Base-by-base conservation (phyloP, 192 early-diverging fungal species). In the Linnemannia elongata region DNA sequence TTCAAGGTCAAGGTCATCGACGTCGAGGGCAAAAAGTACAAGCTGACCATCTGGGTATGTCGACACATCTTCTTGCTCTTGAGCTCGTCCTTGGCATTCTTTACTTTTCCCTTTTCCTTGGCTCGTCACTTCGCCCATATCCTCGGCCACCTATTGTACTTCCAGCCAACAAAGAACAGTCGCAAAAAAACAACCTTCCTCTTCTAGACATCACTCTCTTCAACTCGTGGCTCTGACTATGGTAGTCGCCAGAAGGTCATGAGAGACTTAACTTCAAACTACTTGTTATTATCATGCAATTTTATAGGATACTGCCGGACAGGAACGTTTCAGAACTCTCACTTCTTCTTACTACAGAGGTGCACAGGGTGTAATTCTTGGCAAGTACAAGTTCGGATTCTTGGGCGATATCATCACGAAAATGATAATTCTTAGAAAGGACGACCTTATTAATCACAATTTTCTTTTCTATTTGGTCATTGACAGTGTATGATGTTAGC, bases 311-410 rank as follows among this genome's bases (percentile, higher is more conserved):
- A 99, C 99, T 3, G 99, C 99, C 17, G 99, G 99, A 54, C 99
- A 99, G 88, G 99, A 99, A 89, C 94, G 99, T 42, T 99, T 99
- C 90, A 88, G 99, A 60, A 99, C 99, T 1, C 90, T 99, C 72
- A 99, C 99, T 33, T 98, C 97, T 27, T 96, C 96, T 39, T 99
- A 99, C 88, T 99, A 99, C 82, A 93, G 98, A 49, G 98, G 98
- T 41, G 99, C 98, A 8, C 98, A 99, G 81, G 99, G 98, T 18
- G 98, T 99, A 1, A 98, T 99, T 71, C 90, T 99, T 60, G 96
- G 96, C 96, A 91, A 55, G 88, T 66, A 33, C 12, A 66, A 35
- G n/a, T 33, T 66, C 27, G 10, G 60, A 66, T 66, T 30, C 60
- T 66, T 27, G 12, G 60, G 12, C 8, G 12, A 66, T 33, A 33